Base-by-base conservation (phyloP, 805 yeast species). In the Teunomyces gatunensis region DNA sequence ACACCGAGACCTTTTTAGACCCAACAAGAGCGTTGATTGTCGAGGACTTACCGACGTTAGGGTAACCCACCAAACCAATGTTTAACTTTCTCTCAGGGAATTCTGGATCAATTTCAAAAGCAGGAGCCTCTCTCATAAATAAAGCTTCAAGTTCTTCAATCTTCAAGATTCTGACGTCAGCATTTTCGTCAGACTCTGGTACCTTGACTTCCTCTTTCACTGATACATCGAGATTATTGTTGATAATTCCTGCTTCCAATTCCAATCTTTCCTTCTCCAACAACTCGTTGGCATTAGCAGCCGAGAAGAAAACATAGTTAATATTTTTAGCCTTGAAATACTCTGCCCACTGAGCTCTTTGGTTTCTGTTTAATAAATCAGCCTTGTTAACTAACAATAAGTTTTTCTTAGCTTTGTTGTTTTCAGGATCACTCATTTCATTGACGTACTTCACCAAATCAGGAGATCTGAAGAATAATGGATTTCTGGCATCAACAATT, bases 1-100 rank as follows among this genome's bases (percentile, higher is more conserved):
- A 92, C 33, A 94, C 99, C 2, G 97, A 90, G n/a, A 94, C 99
- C 65, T 89, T 91, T 63, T 94, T 94, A 15, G 97, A 83, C 11
- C 99, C 99, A 40, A 92, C 94, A 36, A 94, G 75, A 0, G 99
- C 97, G 67, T 94, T 94, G 59, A 94, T 94, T 1, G 98, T 94
- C n/a, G 98, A 91, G 1, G 98, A 94, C 64, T 89, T 89, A 73
- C 96, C 96, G 21, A 75, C 80, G 64, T 92, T 94, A 34, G 99
- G 99, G 65, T 94, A 94, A 29, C 99, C 99, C 17, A 94, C 99
- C 54, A 94, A 77, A 50, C 99, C 99, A 54, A 94, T 89, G 63
- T 90, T 95, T 45, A 88, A 72, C 51, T 85, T 75, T 30, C 77
- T 61, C 49, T 81, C 79, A 13, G 83, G 82, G 53, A 75, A 78